Conservation (phyloP, 768 basidiomycete genomes). For the Boletellus ananiceps region DNA sequence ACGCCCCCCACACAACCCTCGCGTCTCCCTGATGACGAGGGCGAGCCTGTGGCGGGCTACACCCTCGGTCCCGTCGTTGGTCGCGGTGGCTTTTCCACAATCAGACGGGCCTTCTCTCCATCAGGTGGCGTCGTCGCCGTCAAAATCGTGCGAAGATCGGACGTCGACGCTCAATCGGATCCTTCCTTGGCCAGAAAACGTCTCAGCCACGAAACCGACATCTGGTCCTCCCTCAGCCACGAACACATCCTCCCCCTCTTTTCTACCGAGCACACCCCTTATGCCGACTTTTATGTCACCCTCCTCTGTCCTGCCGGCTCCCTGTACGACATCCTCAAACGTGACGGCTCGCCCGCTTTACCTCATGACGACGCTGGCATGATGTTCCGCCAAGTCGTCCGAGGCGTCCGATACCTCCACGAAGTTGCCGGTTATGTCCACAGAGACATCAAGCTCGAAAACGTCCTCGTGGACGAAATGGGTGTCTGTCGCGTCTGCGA, state of each 20-base stretch:
- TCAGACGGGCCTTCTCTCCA: conserved; percentile 62
- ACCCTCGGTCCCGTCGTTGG: conserved; percentile 73
- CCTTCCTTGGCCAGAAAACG: conserved; percentile 46
- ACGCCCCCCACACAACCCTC: conserved; percentile 36
- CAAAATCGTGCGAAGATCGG: conserved; percentile 70
- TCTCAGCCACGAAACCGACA: conserved; percentile 62
- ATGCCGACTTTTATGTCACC: conserved; percentile 78
- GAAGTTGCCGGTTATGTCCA: conserved; percentile 75
- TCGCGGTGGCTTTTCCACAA: conserved; percentile 76
- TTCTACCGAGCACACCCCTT: conserved; percentile 49
- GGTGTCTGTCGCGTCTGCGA: conserved; percentile 83
- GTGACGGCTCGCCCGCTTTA: conserved; percentile 62
- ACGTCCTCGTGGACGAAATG: conserved; percentile 87
- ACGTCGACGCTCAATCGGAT: conserved; percentile 49
- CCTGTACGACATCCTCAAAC: conserved; percentile 75
- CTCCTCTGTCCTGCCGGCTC: conserved; percentile 82
- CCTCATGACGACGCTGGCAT: conserved; percentile 76
- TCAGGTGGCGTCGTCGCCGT: conserved; percentile 71
- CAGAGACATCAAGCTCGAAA: conserved; percentile 95
- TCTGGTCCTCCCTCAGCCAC: conserved; percentile 77
- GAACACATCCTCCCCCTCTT: conserved; percentile 88
- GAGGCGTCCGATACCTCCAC: conserved; percentile 80
- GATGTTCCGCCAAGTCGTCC: conserved; percentile 83
- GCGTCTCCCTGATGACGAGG: conserved; percentile 58
- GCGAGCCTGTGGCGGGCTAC: conserved; percentile 65